These are phyloP conservation scores for Circinella umbellata DNA, from an alignment of 371 early-diverging fungal species.

Conservation along the genomic window DNA sequence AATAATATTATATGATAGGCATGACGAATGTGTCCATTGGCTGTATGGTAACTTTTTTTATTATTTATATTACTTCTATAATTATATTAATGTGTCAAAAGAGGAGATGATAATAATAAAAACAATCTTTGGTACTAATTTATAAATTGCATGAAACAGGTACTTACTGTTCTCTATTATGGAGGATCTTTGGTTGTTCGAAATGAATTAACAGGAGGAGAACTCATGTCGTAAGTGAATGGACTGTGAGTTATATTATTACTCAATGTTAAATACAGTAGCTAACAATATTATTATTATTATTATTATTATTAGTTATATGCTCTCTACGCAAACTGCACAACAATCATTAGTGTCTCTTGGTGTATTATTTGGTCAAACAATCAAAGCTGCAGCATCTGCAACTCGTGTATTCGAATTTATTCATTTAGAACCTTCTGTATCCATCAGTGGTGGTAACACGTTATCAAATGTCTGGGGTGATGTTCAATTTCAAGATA, in stretches of 20 bases:
- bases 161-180: slow-evolving; percentile 71
- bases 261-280: too few relatives aligned
- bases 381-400: slow-evolving; percentile 70
- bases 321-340: slow-evolving; percentile 79
- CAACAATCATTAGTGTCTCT: slow-evolving; percentile 72
- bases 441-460: slow-evolving; percentile 56
- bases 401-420: slow-evolving; percentile 77
- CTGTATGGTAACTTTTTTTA: slow-evolving; percentile 47
- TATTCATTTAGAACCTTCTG: slow-evolving; percentile 50
- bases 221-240: slow-evolving; percentile 62
- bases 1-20: slow-evolving; percentile 25
- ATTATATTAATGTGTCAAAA: too few relatives aligned
- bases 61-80: too few relatives aligned
- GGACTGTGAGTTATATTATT: not conserved
- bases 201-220: slow-evolving; percentile 71
- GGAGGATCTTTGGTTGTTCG: slow-evolving; percentile 76
- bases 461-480: slow-evolving; percentile 37
- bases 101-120: too few relatives aligned
- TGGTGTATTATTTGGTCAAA: slow-evolving; percentile 80
- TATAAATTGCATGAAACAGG: slow-evolving; percentile 5
- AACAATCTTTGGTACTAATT: too few relatives aligned
- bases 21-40: slow-evolving; percentile 76
- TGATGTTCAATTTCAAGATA: slow-evolving; percentile 66
- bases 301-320: slow-evolving; percentile 44
- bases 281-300: too few relatives aligned